Base-by-base conservation (phyloP, 1,284 basidiomycete genomes). In the Sporisorium exsertum region DNA sequence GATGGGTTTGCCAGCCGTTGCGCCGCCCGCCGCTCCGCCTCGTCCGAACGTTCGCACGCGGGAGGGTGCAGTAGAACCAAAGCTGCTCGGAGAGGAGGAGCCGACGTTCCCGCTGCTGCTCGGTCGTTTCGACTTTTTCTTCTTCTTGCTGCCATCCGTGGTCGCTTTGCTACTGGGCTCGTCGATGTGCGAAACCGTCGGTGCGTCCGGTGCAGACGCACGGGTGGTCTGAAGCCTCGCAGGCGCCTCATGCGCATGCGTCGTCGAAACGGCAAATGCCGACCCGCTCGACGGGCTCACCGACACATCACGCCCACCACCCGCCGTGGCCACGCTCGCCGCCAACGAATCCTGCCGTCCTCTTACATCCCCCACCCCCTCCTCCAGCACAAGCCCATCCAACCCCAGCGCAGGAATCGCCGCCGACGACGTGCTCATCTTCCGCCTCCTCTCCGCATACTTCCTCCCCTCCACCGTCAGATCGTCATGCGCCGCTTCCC, bases 401-500 rank as follows among this genome's bases (percentile, higher is more conserved):
- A 75, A 15, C 22, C 59, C 64, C 2, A 61, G 54, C 13, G 53
- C 51, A 13, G 67, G 60, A 5, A 66, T 24, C 0, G 52, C 43
- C 32, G 47, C 60, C 10, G 70, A 62, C 45, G 58, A 54, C 1
- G 42, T 53, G 58, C 64, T 72, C 66, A 79, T 70, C 64, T 77
- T 79, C 2, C 72, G 29, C 29, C 64, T 56, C 32, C 77, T 37
- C 55, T 79, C 77, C 5, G 71, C 75, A 37, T 69, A 49, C 61
- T 79, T 79, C 9, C 77, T 59, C 3, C 75, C 77, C 37, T 79
- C 67, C 16, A 77, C 75, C 9, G 66, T 77, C n/a, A 79, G 46
- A 54, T 77, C 77, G 26, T 74, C 74, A 50, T 63, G 63, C 15
- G 62, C 69, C 47, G 61, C 58, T 27, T 77, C 62, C 78, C 78